A percentile compares a stretch with the other conserved stretches of the same genome.
Conservation (phyloP, 2,329 filamentous ascomycete species). For the Epichloe bromicola region DNA sequence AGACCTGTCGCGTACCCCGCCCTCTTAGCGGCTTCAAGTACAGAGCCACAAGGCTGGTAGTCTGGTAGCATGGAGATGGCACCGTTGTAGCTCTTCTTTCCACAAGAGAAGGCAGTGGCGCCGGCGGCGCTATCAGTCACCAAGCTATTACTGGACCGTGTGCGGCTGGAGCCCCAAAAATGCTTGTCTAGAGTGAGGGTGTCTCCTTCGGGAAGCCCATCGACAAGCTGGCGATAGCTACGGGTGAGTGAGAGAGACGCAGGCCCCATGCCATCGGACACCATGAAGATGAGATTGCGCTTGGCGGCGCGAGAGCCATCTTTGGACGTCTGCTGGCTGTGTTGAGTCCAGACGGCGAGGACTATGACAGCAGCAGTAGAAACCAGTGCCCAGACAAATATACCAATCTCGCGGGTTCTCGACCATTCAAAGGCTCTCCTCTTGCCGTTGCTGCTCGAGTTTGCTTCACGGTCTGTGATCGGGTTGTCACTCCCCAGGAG, state of each 20-base stretch:
- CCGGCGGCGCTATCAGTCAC: constrained; percentile 96
- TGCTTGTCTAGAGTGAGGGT: constrained; percentile 73
- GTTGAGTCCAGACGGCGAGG: constrained; percentile 50
- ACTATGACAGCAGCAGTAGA: constrained; percentile 4
- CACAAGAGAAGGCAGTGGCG: constrained; percentile 91
- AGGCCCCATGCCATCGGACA: constrained; percentile 96
- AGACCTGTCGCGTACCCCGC: constrained; percentile 86
- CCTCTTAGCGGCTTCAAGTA: constrained; percentile 82
- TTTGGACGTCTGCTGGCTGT: constrained; percentile 42
- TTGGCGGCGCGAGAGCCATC: constrained; percentile 44
- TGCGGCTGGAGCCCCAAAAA: constrained; percentile 81
- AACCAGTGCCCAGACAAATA: constrained; percentile 5
- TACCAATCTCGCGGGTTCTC: constrained; percentile 2
- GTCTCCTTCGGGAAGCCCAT: constrained; percentile 60
- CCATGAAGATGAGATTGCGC: constrained; percentile 96
- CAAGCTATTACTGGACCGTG: constrained; percentile 68
- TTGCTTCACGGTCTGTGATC: constrained; percentile 43
- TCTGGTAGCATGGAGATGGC: constrained; percentile 85
- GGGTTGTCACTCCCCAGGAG: background rate
- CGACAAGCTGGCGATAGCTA: constrained; percentile 67
- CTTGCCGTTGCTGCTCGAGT: constrained; percentile 78
- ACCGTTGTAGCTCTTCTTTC: constrained; percentile 88
- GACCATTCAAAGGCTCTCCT: constrained; percentile 50
- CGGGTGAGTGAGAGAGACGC: constrained; percentile 79
- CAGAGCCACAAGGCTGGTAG: constrained; percentile 77